Base-by-base conservation (phyloP, 441 rosid species). In the Adansonia grandidieri region DNA sequence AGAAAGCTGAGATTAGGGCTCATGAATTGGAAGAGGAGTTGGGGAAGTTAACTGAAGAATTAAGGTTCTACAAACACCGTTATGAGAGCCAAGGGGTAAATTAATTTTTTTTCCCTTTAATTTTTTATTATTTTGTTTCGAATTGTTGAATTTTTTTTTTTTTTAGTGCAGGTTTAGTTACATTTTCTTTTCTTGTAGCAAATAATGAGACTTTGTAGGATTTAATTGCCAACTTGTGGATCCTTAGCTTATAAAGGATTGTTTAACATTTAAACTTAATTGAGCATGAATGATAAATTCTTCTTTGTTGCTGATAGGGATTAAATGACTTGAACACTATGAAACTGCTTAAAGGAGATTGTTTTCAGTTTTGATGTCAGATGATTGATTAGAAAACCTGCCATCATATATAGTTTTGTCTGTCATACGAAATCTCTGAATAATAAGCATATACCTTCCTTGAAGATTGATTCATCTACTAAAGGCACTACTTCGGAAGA, bases 1-100 rank as follows among this genome's bases (percentile, higher is more conserved):
- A 84, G 79, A 91, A 81, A 64, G 93, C 98, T 0, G 97, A 93
- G 85, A 45, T 82, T 74, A 87, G 88, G 88, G 93, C 84, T 85
- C 85, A 71, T 51, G 85, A 85, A 37, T 80, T 93, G 84, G 97
- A 88, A 69, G 94, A 85, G 17, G 86, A 88, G 57, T 75, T 87
- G 80, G 77, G 66, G 57, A 85, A 72, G 61, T 69, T 87, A 53
- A 72, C 82, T 5, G 85, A 85, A 28, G 90, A 92, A 48, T 45
- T 92, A 79, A 85, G 81, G 48, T 79, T 76, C 73, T 82, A 71
- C 72, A 90, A 87, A 77, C 78, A 72, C 42, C 79, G 67, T 32
- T 63, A 22, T 5, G 86, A 80, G 69, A 61, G 47, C 58, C 73
- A 17, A 5, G 57, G 50, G 93, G 97, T 93, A 87, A 79, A 17